Percentiles rank a stretch among this genome's conserved stretches.
Conservation (phyloP, 176 grass and related monocot genomes). For the Stipa capillata region DNA sequence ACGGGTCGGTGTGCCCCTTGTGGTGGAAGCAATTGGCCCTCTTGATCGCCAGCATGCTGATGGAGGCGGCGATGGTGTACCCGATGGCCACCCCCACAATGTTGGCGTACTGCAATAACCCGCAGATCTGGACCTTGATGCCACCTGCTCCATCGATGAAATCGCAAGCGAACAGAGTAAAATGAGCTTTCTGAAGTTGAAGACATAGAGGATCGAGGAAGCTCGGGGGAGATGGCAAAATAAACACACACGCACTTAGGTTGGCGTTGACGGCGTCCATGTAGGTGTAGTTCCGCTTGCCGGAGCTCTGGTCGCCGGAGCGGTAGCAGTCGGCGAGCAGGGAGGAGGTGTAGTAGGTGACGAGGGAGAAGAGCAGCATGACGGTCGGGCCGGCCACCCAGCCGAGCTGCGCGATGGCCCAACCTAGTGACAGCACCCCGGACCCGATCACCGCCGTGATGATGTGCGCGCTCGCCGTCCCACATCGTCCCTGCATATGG, state of each 20-base stretch:
- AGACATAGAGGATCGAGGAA: too few relatives aligned
- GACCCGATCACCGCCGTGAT: constrained; percentile 94
- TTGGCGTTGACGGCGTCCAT: constrained; percentile 93
- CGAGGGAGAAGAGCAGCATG: constrained; percentile 91
- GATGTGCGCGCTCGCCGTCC: constrained; percentile 93
- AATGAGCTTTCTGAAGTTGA: too few relatives aligned
- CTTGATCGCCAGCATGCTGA: constrained; percentile 72
- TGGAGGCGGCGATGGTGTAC: constrained; percentile 81
- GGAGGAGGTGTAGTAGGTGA: constrained; percentile 84
- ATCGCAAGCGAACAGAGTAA: too few relatives aligned
- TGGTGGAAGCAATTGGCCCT: constrained; percentile 76
- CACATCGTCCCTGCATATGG: constrained; percentile 40
- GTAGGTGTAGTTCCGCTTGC: constrained; percentile 94
- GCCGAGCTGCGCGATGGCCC: constrained; percentile 92
- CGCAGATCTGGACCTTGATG: constrained; percentile 63
- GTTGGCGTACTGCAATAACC: constrained; percentile 70
- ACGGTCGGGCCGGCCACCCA: constrained; percentile 84
- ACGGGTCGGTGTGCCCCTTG: constrained; percentile 52
- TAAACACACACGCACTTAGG: too few relatives aligned
- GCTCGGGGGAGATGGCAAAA: too few relatives aligned
- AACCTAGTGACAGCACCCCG: constrained; percentile 71
- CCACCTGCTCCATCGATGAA: constrained; percentile 60
- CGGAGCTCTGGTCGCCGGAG: constrained; percentile 50
- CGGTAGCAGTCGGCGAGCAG: constrained; percentile 93
- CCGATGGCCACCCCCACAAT: constrained; percentile 80